Evolutionary conservation across 345 rosid genomes (phyloP).

Genomic region (Brassica incana): DNA sequence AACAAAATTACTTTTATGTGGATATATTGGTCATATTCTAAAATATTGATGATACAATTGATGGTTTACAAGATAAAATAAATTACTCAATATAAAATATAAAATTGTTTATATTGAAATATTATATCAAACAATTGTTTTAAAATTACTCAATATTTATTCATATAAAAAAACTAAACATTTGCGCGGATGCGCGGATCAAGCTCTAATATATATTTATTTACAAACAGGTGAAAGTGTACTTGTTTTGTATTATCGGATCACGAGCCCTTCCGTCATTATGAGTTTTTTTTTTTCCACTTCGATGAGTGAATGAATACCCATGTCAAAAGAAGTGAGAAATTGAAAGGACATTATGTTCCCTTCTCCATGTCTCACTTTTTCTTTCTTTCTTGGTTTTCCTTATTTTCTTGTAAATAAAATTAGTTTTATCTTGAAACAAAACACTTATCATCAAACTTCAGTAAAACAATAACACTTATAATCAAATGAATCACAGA

Average conservation of each 20-base stretch:
- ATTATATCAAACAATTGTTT: too few relatives aligned
- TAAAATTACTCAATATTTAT: too few relatives aligned
- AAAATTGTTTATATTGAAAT: too few relatives aligned
- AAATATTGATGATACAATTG: too few relatives aligned
- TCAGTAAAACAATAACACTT: not conserved
- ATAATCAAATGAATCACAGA: not conserved
- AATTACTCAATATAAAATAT: too few relatives aligned
- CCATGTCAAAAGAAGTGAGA: constrained; percentile 27
- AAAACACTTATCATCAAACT: not conserved
- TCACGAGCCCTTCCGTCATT: constrained; percentile 41
- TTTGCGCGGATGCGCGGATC: too few relatives aligned
- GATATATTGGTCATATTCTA: too few relatives aligned
- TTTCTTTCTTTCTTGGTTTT: not conserved
- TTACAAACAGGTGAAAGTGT: constrained; percentile 30
- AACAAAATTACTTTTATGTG: too few relatives aligned
- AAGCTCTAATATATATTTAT: not conserved
- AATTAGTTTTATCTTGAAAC: not conserved
- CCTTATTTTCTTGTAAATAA: not conserved
- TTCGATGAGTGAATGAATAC: constrained; percentile 17
- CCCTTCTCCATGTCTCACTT: constrained; percentile 27
- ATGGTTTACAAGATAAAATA: too few relatives aligned
- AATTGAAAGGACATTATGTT: constrained; percentile 34
- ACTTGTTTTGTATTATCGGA: constrained; percentile 34
- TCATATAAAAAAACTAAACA: too few relatives aligned
- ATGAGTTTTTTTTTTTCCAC: constrained; percentile 16